Evolutionary conservation across 1,139 yeast species (phyloP).

Genomic region (Diutina ranongensis): DNA sequence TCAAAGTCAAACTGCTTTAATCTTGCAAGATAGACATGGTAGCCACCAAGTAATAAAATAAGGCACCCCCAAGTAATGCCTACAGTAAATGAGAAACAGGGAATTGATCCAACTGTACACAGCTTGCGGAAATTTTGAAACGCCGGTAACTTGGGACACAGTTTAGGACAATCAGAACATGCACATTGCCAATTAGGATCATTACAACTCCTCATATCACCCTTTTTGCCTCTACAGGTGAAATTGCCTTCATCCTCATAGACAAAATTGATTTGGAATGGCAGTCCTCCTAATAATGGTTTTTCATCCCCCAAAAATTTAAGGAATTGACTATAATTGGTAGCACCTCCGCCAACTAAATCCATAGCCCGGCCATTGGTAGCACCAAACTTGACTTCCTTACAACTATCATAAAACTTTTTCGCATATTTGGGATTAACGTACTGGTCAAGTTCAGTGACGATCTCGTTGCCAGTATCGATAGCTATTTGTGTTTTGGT

Average conservation of each 20-base stretch:
- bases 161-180: conserved; percentile 75
- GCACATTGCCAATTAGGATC: conserved; percentile 67
- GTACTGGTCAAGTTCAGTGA: conserved; percentile 57
- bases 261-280: conserved; percentile 79
- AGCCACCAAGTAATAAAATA: conserved; percentile 25
- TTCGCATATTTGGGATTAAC: conserved; percentile 52
- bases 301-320: conserved; percentile 91
- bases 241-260: conserved; percentile 27
- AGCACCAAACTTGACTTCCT: conserved; percentile 81
- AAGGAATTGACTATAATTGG: conserved; percentile 55
- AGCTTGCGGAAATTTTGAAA: conserved; percentile 21
- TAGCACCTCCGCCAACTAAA: conserved; percentile 92
- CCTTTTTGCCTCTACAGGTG: conserved; percentile 40
- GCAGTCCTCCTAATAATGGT: conserved; percentile 88
- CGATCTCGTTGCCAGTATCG: conserved; percentile 46
- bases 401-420: conserved; percentile 71
- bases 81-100: conserved; percentile 64
- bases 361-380: conserved; percentile 97
- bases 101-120: conserved; percentile 52
- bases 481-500: conserved; percentile 39
- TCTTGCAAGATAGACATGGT: conserved; percentile 23
- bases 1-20: conserved; percentile 8
- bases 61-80: conserved; percentile 36
- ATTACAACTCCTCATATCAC: conserved; percentile 43
- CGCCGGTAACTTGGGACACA: conserved; percentile 61